Evolutionary conservation across 2,329 filamentous ascomycete genomes (phyloP).

Genomic region (Calonectria leucothoes): DNA sequence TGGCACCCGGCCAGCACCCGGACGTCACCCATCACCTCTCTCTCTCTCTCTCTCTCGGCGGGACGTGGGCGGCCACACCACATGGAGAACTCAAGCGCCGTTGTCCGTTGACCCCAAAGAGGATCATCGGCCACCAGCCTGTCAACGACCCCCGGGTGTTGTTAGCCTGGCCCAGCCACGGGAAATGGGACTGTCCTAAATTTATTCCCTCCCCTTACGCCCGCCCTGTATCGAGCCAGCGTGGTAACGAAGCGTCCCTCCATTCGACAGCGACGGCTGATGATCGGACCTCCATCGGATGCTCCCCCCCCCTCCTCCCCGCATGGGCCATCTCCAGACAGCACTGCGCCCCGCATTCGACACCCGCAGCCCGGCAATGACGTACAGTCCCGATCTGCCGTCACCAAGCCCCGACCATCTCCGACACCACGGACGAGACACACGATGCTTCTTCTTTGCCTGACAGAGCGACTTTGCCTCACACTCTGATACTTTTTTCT

Average conservation of each 20-base stretch:
- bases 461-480: background rate
- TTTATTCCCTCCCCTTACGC: conserved; percentile 4
- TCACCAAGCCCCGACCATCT: background rate
- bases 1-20: background rate
- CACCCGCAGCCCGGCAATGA: conserved; percentile 12
- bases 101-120: conserved; percentile 12
- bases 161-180: conserved; percentile 5
- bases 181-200: background rate
- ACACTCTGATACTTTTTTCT: background rate
- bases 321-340: background rate
- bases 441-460: background rate
- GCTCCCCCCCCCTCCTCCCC: too few relatives aligned
- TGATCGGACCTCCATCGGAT: conserved; percentile 7
- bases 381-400: conserved; percentile 2
- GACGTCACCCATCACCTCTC: background rate
- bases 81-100: conserved; percentile 17
- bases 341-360: conserved; percentile 4
- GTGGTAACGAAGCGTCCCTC: conserved; percentile 10
- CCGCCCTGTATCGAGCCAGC: conserved; percentile 8
- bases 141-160: conserved; percentile 15
- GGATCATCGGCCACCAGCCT: background rate
- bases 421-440: conserved; percentile 3
- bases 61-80: conserved; percentile 4
- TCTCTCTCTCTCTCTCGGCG: background rate
- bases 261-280: conserved; percentile 22